A percentile compares a stretch with the other conserved stretches of the same genome.
These are phyloP conservation scores for Albatrellus ellisii DNA, from an alignment of 768 basidiomycete species.

Conservation along the genomic window DNA sequence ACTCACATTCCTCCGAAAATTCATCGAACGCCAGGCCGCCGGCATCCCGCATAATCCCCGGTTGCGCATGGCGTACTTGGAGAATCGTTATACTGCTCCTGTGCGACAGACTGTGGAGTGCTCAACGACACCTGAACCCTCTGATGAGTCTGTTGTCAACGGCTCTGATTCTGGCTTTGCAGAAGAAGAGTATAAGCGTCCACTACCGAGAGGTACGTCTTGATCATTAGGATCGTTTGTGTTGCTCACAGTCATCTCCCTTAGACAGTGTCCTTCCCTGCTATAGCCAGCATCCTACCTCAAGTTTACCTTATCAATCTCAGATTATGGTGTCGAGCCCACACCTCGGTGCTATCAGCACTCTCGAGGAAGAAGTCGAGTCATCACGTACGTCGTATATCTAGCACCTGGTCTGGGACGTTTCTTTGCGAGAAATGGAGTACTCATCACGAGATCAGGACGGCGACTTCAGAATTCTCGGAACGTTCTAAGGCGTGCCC, in stretches of 20 bases:
- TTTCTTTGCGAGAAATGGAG: too few species aligned
- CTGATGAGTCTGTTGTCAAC: conserved; percentile 10
- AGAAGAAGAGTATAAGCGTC: conserved; percentile 7
- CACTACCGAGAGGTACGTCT: conserved; percentile 5
- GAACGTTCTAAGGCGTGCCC: conserved; percentile 10
- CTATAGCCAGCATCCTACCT: not conserved
- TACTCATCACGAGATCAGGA: too few species aligned
- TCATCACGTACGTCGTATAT: conserved; percentile 5
- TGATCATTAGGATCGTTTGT: not conserved
- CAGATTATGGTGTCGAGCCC: not conserved
- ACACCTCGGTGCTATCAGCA: conserved; percentile 2
- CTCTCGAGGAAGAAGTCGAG: conserved; percentile 12
- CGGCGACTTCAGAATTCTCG: conserved; percentile 9
- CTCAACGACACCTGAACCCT: conserved; percentile 11
- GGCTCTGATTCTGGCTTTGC: conserved; percentile 9
- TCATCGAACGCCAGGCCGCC: conserved; percentile 68
- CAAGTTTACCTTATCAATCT: not conserved
- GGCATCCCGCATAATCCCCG: conserved; percentile 72
- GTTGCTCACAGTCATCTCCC: not conserved
- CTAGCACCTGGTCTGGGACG: too few species aligned
- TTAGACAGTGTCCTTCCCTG: conserved; percentile 5
- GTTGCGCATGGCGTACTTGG: conserved; percentile 28
- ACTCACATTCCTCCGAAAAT: conserved; percentile 66
- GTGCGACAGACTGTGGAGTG: conserved; percentile 4
- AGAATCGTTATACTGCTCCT: conserved; percentile 6